A percentile compares a stretch with the other conserved stretches of the same genome.
Conservation (phyloP, 1,139 yeast species). For the Sugiyamaella paludigena region DNA sequence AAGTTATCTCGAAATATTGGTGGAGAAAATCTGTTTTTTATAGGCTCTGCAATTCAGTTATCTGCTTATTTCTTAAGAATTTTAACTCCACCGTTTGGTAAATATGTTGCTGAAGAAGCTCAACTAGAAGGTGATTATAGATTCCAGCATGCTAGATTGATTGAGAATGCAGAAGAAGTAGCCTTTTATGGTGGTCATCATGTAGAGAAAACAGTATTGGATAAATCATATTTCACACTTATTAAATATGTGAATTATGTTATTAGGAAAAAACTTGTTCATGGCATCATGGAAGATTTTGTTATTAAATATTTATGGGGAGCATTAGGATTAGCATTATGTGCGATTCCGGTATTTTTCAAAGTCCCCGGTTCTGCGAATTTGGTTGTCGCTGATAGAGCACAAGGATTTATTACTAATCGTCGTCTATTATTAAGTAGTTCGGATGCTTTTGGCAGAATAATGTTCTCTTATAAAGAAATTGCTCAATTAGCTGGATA, state of each 20-base stretch:
- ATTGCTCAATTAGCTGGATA: constrained; percentile 84
- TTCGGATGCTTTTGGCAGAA: constrained; percentile 83
- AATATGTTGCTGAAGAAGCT: constrained; percentile 73
- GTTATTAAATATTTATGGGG: constrained; percentile 94
- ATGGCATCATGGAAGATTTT: constrained; percentile 58
- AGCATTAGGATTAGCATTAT: constrained; percentile 83
- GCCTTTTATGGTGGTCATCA: constrained; percentile 82
- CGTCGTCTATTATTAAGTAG: constrained; percentile 81
- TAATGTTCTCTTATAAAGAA: constrained; percentile 81
- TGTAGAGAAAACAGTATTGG: constrained; percentile 74
- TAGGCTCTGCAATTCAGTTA: constrained; percentile 78
- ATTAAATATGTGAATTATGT: constrained; percentile 78
- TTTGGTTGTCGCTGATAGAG: constrained; percentile 33
- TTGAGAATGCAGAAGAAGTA: constrained; percentile 78
- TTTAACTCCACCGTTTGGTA: constrained; percentile 89
- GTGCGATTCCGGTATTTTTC: constrained; percentile 87
- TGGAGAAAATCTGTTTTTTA: constrained; percentile 76
- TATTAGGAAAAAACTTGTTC: constrained; percentile 73
- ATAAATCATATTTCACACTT: constrained; percentile 75
- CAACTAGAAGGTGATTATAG: constrained; percentile 83
- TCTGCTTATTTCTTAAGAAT: constrained; percentile 72
- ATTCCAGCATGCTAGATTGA: constrained; percentile 76
- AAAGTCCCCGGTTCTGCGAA: constrained; percentile 48
- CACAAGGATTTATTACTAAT: constrained; percentile 76
- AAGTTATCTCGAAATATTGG: constrained; percentile 75